These are phyloP conservation scores for Rhizoclosmatium sp. DNA, from an alignment of 192 early-diverging fungal genomes.

Conservation along the genomic window DNA sequence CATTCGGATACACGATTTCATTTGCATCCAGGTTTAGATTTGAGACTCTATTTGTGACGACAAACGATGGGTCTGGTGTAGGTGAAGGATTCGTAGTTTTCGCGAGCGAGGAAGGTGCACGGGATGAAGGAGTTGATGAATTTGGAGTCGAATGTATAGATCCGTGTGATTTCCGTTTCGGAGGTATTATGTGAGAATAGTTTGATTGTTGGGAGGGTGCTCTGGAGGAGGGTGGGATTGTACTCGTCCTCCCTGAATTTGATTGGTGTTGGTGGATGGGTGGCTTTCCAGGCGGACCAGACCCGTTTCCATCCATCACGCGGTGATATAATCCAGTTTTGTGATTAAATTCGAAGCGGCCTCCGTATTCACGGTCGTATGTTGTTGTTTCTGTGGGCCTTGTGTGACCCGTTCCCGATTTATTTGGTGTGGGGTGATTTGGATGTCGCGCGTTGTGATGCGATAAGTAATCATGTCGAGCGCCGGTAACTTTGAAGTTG, in stretches of 20 bases:
- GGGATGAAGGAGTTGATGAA: not conserved
- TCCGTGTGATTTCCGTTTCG: too few relatives aligned
- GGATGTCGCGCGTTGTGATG: constrained; percentile 23
- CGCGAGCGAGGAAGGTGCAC: not conserved
- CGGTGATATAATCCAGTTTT: not conserved
- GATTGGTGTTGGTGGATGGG: too few relatives aligned
- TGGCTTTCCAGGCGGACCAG: too few relatives aligned
- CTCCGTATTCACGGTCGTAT: constrained; percentile 1
- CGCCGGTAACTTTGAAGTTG: constrained; percentile 31
- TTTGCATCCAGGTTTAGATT: not conserved
- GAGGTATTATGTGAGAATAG: too few relatives aligned
- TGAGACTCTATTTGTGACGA: not conserved
- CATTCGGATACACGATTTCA: not conserved
- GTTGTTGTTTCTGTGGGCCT: not conserved
- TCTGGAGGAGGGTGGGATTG: too few relatives aligned
- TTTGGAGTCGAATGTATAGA: too few relatives aligned
- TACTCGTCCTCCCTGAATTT: too few relatives aligned
- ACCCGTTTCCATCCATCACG: too few relatives aligned
- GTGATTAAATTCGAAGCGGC: not conserved
- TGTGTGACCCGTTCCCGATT: not conserved
- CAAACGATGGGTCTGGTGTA: constrained; percentile 1
- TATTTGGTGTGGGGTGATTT: constrained; percentile 1
- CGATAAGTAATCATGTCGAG: constrained; percentile 15
- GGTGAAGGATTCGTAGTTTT: not conserved
- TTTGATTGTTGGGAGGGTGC: too few relatives aligned